These are phyloP conservation scores for Diddensiella transvaalensis DNA, from an alignment of 805 yeast species.

Conservation along the genomic window DNA sequence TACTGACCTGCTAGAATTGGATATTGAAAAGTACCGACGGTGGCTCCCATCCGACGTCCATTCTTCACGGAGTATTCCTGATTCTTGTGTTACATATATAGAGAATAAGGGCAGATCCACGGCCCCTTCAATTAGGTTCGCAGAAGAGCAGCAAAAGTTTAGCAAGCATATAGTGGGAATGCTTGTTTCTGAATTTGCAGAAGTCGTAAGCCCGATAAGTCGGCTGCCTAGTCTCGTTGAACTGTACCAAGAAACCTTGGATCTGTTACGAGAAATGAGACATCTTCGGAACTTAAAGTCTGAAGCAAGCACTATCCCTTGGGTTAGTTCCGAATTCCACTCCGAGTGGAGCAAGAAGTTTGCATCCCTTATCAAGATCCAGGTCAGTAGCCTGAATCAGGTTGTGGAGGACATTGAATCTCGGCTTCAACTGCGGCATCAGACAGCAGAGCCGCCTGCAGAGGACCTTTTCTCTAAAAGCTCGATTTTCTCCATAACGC, in stretches of 20 bases:
- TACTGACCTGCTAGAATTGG: conserved; percentile 11
- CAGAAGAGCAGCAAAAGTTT: conserved; percentile 1
- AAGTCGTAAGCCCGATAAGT: conserved; percentile 3
- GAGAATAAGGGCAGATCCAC: conserved; percentile 1
- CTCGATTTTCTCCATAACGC: not conserved
- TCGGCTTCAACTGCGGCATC: not conserved
- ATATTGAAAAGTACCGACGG: conserved; percentile 6
- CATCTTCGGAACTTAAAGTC: conserved; percentile 4
- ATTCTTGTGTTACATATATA: conserved; percentile 6
- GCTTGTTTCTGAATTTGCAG: conserved; percentile 7
- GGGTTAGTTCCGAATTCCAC: conserved; percentile 6
- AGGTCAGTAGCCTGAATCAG: not conserved
- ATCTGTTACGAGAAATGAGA: conserved; percentile 10
- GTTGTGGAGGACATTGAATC: not conserved
- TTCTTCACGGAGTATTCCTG: conserved; percentile 16
- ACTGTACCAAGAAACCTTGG: conserved; percentile 9
- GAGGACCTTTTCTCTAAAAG: not conserved
- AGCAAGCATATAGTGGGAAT: conserved; percentile 4
- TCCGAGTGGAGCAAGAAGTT: conserved; percentile 11
- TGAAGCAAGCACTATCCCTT: not conserved
- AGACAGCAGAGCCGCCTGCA: not conserved
- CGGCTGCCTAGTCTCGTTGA: conserved; percentile 12
- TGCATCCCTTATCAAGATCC: not conserved
- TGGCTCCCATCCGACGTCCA: conserved; percentile 21
- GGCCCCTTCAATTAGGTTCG: not conserved